Base-by-base conservation (phyloP, 176 grass and related monocot genomes). In the Carex parvula region DNA sequence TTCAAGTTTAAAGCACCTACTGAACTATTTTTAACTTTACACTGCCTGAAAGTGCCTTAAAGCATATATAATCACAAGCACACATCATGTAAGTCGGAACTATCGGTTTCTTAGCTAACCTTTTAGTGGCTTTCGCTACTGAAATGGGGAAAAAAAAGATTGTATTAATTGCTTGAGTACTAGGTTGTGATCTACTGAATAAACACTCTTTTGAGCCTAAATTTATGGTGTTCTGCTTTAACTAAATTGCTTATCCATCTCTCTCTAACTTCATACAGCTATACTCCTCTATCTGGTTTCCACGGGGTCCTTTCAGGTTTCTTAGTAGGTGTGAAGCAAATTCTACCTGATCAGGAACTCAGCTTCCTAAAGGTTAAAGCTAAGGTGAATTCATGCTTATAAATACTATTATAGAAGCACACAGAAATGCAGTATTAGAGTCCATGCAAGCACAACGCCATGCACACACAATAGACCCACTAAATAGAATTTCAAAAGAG, bases 241-340 rank as follows among this genome's bases (percentile, higher is more conserved):
- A 46, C 8, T 7, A 48, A 46, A 48, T 35, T 46, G 37, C 18
- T 48, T 48, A 72, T 72, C 8, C 9, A 48, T 18, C 39, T 48
- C 69, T 54, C 32, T 68, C 29, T 35, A 70, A 55, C 17, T 76
- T 76, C 41, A 54, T 56, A 52, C 89, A 99, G 96, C 53, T 99
- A 99, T 59, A 92, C 91, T 61, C 93, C 96, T 82, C 70, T 99
- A 82, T 95, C 91, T 90, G 96, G 96, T 52, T 99, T 99, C 90
- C 89, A 95, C 85, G 96, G 96, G 70, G 88, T 93, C 87, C 83
- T 99, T 29, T 91, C 93, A 35, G 96, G 96, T 84, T 90, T 95
- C 88, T 63, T 99, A 42, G 96, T 99, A 63, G 96, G 89, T 57
- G 91, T 95, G 83, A 99, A 99, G 42, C 96, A 99, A 83, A 86